phyloP scores from a whole-genome alignment of 139 green algal genomes.

The Limnomonas spitsbergensis region DNA sequence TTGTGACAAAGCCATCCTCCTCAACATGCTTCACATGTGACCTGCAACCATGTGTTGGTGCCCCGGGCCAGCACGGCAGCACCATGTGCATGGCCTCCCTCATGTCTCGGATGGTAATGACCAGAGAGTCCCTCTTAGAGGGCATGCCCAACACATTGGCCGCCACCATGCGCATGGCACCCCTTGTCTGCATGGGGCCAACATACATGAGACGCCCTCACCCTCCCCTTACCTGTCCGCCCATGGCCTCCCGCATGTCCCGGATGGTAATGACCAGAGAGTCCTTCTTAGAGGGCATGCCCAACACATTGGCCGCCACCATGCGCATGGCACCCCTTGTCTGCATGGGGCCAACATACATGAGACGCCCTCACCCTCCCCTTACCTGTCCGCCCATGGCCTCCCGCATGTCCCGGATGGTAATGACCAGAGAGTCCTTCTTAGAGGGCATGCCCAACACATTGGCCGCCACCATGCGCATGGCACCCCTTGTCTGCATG shows the following conservation, averaged over 20 bases:
- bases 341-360: too few relatives aligned
- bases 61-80: too few relatives aligned
- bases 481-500: neutral
- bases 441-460: conserved; percentile 77
- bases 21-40: too few relatives aligned
- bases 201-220: too few relatives aligned
- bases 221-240: conserved; percentile 7
- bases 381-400: conserved; percentile 18
- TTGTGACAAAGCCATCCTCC: too few relatives aligned
- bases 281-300: conserved; percentile 74
- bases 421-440: conserved; percentile 78
- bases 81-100: conserved; percentile 29
- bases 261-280: conserved; percentile 69
- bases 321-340: conserved; percentile 9
- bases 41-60: too few relatives aligned
- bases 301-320: conserved; percentile 78
- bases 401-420: conserved; percentile 47
- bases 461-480: conserved; percentile 60
- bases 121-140: conserved; percentile 73
- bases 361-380: too few relatives aligned
- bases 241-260: conserved; percentile 32
- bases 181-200: neutral
- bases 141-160: conserved; percentile 81
- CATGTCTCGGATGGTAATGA: conserved; percentile 62
- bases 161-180: conserved; percentile 35